These are phyloP conservation scores for Diospyros kaki DNA, from an alignment of 148 eudicot species.

Conservation along the genomic window DNA sequence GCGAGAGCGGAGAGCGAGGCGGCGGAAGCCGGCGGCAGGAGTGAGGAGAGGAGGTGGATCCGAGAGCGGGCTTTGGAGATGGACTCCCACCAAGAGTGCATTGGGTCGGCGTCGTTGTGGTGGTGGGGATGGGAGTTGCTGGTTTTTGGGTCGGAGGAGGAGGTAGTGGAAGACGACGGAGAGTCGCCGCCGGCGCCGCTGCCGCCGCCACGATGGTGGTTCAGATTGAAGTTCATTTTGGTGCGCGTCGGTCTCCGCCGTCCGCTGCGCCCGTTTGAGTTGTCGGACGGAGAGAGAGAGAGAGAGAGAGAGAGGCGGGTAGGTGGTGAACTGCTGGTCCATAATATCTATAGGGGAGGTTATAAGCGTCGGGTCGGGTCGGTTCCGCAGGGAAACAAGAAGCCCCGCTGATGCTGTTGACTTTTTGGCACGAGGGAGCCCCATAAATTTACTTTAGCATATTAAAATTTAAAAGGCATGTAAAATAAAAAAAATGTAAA, in stretches of 20 bases:
- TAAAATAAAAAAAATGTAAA: too few relatives aligned
- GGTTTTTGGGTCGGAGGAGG: conserved; percentile 21
- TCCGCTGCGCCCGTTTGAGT: conserved; percentile 38
- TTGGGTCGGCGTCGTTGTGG: conserved; percentile 46
- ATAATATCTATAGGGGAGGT: too few relatives aligned
- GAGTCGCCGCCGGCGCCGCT: conserved; percentile 18
- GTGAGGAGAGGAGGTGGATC: conserved; percentile 61
- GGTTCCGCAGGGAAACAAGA: too few relatives aligned
- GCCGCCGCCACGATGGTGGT: not conserved
- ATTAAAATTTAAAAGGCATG: too few relatives aligned
- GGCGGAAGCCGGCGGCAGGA: conserved; percentile 36
- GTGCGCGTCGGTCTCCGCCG: conserved; percentile 32
- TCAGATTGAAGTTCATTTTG: conserved; percentile 30
- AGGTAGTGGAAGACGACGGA: conserved; percentile 34
- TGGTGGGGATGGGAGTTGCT: conserved; percentile 12
- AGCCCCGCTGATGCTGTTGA: too few relatives aligned
- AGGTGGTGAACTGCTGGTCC: too few relatives aligned
- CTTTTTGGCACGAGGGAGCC: too few relatives aligned
- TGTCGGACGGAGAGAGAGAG: not conserved
- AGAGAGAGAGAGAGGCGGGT: not conserved
- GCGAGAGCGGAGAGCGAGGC: conserved; percentile 53
- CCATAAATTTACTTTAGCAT: too few relatives aligned
- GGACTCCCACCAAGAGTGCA: conserved; percentile 91
- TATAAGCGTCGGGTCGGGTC: too few relatives aligned
- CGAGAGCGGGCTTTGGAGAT: conserved; percentile 77